phyloP scores from a whole-genome alignment of 2,329 filamentous ascomycete genomes.

The Sordariomycetes sp. region DNA sequence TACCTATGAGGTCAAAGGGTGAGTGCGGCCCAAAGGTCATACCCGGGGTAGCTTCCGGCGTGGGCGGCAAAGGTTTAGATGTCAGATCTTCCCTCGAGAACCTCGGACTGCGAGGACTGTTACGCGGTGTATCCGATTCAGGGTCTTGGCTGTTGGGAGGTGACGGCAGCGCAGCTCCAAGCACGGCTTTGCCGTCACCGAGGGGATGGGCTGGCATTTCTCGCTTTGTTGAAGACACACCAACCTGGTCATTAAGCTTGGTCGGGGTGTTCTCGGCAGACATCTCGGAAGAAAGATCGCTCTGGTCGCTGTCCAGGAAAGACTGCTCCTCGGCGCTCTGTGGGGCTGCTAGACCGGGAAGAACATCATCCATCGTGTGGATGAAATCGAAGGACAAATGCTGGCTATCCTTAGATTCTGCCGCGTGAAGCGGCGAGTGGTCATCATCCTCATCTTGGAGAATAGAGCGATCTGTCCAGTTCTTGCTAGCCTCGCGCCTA shows the following conservation, averaged over 20 bases:
- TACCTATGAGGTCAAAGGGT: not conserved
- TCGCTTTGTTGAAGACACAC: slow-evolving; percentile 8
- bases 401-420: slow-evolving; percentile 14
- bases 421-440: slow-evolving; percentile 12
- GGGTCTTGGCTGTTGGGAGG: not conserved
- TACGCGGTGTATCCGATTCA: not conserved
- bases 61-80: slow-evolving; percentile 34
- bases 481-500: slow-evolving; percentile 24
- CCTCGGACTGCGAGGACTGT: no score
- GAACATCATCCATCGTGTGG: slow-evolving; percentile 37
- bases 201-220: slow-evolving; percentile 24
- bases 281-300: slow-evolving; percentile 55
- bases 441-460: slow-evolving; percentile 38
- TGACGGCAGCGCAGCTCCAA: not conserved
- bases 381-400: slow-evolving; percentile 46
- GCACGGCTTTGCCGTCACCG: slow-evolving; percentile 9
- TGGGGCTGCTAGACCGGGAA: slow-evolving; percentile 21
- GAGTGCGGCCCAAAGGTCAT: not conserved
- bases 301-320: slow-evolving; percentile 48
- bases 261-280: slow-evolving; percentile 36
- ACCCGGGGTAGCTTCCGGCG: slow-evolving; percentile 37
- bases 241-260: slow-evolving; percentile 12
- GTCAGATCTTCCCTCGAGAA: slow-evolving; percentile 9
- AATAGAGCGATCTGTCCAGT: slow-evolving; percentile 48
- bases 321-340: slow-evolving; percentile 24